A percentile compares a stretch with the other conserved stretches of the same genome.
Evolutionary conservation across 495 filamentous ascomycete genomes (phyloP).

Genomic region (Talaromyces liani): DNA sequence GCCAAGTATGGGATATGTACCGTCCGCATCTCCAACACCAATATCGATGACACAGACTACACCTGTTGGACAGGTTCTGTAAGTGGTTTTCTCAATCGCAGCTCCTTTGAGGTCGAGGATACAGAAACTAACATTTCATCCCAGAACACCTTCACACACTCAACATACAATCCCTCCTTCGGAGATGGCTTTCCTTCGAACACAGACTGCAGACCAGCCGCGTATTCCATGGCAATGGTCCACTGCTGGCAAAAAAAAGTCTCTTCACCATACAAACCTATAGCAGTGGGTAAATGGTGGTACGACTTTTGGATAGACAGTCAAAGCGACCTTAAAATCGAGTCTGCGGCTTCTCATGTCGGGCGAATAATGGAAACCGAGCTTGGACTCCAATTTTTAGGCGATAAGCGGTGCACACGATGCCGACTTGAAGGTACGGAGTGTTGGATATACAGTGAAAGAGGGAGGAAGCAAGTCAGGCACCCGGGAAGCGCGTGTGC

Average conservation of each 20-base stretch:
- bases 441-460: slow-evolving; percentile 5
- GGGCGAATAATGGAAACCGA: slow-evolving; percentile 4
- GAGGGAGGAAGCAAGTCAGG: neutral
- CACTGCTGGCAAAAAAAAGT: neutral
- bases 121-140: neutral
- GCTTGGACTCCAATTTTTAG: neutral
- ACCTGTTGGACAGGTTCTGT: neutral
- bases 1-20: neutral
- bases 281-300: neutral
- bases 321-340: neutral
- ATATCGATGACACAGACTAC: neutral
- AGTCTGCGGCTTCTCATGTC: neutral
- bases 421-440: neutral
- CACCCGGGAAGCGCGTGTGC: neutral
- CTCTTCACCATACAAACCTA: neutral
- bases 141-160: neutral
- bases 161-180: neutral
- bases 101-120: neutral
- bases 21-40: neutral
- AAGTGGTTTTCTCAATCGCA: neutral
- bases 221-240: neutral
- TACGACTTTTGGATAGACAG: neutral
- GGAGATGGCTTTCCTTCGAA: neutral
- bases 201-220: slow-evolving; percentile 1
- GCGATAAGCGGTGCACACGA: neutral